These are phyloP conservation scores for Suillus spraguei DNA, from an alignment of 768 basidiomycete genomes.

Conservation along the genomic window DNA sequence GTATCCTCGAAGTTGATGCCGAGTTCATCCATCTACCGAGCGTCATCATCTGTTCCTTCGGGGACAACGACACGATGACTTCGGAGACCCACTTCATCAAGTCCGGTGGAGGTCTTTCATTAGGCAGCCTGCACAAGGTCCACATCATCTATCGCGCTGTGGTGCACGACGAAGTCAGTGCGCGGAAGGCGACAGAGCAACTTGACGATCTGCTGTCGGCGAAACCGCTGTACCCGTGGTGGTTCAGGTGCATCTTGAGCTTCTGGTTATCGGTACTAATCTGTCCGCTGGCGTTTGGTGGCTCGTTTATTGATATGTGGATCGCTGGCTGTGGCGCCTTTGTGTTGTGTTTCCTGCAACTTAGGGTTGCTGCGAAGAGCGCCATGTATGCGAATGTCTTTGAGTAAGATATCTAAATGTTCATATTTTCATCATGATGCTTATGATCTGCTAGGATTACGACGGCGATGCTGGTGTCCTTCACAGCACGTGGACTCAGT, in stretches of 20 bases:
- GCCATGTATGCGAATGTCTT: constrained; percentile 88
- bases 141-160: constrained; percentile 86
- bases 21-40: constrained; percentile 88
- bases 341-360: constrained; percentile 68
- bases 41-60: constrained; percentile 86
- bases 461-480: constrained; percentile 79
- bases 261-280: constrained; percentile 77
- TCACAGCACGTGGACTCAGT: constrained; percentile 78
- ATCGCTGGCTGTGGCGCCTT: constrained; percentile 73
- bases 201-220: constrained; percentile 65
- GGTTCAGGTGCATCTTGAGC: constrained; percentile 66
- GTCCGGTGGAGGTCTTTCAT: constrained; percentile 71
- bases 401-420: constrained; percentile 52
- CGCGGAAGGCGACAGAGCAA: constrained; percentile 67
- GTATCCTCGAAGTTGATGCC: constrained; percentile 87
- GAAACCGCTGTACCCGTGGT: constrained; percentile 63
- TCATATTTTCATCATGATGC: not conserved
- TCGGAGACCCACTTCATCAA: constrained; percentile 91
- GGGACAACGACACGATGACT: constrained; percentile 86
- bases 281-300: constrained; percentile 84
- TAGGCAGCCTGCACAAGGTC: constrained; percentile 84
- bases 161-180: constrained; percentile 91
- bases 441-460: constrained; percentile 61
- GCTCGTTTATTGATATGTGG: constrained; percentile 84
- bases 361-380: constrained; percentile 73